A percentile compares a stretch with the other conserved stretches of the same genome.
These are phyloP conservation scores for Elsinoe fawcettii DNA, from an alignment of 2,329 filamentous ascomycete species.

Conservation along the genomic window DNA sequence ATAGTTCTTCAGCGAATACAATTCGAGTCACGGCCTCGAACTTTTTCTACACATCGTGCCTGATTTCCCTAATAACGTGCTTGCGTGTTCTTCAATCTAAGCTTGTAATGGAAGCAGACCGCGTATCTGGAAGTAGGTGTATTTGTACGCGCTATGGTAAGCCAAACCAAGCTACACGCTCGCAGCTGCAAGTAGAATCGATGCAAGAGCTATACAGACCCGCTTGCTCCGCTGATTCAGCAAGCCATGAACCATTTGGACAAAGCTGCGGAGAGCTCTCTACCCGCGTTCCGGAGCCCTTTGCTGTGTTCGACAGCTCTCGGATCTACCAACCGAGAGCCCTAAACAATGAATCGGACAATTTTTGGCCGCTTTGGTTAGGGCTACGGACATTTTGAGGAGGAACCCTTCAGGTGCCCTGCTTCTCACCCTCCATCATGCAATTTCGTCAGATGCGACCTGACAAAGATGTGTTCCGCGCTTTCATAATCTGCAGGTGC, in stretches of 20 bases:
- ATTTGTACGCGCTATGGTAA: no score
- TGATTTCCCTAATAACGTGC: neutral
- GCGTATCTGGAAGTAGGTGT: no score
- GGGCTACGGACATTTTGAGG: neutral
- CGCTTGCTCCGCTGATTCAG: neutral
- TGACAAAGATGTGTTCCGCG: neutral
- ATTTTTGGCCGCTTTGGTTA: conserved; percentile 3
- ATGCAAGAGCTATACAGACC: neutral
- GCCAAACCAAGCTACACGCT: no score
- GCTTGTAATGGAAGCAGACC: neutral
- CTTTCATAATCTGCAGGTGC: neutral
- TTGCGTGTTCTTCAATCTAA: no score
- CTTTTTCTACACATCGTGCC: neutral
- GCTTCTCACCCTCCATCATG: neutral
- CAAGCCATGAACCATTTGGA: neutral
- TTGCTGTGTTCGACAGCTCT: neutral
- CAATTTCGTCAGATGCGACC: no score
- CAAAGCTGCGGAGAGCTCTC: neutral
- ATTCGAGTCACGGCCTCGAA: neutral
- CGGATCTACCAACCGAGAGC: conserved; percentile 2
- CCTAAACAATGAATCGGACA: neutral
- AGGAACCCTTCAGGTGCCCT: neutral
- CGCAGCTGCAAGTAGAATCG: neutral
- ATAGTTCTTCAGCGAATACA: neutral
- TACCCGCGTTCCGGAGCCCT: neutral